phyloP scores from a whole-genome alignment of 129 eudicot genomes.

The Flaveria brownii region DNA sequence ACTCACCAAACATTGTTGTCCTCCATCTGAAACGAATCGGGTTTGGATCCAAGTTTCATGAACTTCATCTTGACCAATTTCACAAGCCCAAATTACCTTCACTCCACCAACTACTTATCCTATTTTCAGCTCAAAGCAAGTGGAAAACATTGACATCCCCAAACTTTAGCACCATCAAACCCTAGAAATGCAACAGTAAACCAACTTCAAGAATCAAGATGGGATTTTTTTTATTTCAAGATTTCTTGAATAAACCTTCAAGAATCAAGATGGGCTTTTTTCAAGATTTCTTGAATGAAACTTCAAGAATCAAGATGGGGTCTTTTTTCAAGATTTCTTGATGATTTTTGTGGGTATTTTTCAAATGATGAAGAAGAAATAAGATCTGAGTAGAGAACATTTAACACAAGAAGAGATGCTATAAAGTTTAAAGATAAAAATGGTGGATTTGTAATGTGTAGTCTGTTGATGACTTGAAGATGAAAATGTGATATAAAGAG shows the following conservation, averaged over 20 bases:
- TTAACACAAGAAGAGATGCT: conserved; percentile 33
- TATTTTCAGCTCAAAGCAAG: conserved; percentile 40
- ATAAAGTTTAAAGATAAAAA: background rate
- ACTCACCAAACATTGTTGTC: conserved; percentile 76
- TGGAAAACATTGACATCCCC: conserved; percentile 32
- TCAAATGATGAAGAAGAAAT: conserved; percentile 30
- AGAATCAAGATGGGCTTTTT: conserved; percentile 24
- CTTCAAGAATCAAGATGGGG: conserved; percentile 25
- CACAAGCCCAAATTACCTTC: conserved; percentile 22
- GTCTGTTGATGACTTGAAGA: conserved; percentile 28
- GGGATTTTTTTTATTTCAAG: conserved; percentile 29
- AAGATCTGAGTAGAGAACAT: conserved; percentile 51
- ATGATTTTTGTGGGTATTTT: conserved; percentile 41
- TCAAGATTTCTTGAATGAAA: conserved; percentile 24
- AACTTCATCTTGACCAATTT: conserved; percentile 74
- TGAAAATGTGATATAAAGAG: conserved; percentile 36
- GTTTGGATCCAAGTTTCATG: conserved; percentile 99
- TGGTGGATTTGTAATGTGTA: conserved; percentile 4
- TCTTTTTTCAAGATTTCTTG: conserved; percentile 24
- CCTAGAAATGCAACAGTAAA: conserved; percentile 40
- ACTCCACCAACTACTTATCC: conserved; percentile 13
- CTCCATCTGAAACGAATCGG: conserved; percentile 83
- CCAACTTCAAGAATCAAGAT: conserved; percentile 23
- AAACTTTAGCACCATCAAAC: conserved; percentile 25
- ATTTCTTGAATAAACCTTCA: conserved; percentile 29